Evolutionary conservation across 202 grass and related monocot genomes (phyloP).

Genomic region (Miscanthus sacchariflorus): DNA sequence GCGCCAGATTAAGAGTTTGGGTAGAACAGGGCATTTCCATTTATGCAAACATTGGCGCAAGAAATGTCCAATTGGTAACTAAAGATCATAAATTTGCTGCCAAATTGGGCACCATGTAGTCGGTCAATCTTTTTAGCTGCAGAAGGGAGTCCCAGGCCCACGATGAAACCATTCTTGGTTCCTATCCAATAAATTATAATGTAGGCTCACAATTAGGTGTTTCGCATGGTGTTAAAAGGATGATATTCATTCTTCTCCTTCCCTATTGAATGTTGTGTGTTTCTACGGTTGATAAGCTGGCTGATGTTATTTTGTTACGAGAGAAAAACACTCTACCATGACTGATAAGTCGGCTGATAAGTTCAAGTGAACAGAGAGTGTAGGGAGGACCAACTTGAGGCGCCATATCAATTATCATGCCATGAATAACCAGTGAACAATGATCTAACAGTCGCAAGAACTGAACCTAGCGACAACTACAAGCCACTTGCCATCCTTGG

Average conservation of each 20-base stretch:
- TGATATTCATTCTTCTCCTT: background rate
- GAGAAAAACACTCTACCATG: too few species aligned
- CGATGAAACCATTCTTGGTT: background rate
- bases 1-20: conserved; percentile 64
- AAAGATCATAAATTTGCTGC: background rate
- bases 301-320: too few species aligned
- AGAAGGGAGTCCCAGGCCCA: background rate
- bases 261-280: background rate
- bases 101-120: background rate
- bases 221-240: background rate
- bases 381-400: background rate
- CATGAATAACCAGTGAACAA: background rate
- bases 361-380: background rate
- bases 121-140: background rate
- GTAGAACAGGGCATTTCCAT: background rate
- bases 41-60: background rate
- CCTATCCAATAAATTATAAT: background rate
- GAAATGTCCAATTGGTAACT: background rate
- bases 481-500: background rate
- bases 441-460: background rate
- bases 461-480: background rate
- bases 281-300: too few species aligned
- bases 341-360: too few species aligned
- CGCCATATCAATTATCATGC: background rate
- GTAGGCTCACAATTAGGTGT: background rate